Evolutionary conservation across 2,329 filamentous ascomycete species (phyloP).

Genomic region (Scytalidium sp.): DNA sequence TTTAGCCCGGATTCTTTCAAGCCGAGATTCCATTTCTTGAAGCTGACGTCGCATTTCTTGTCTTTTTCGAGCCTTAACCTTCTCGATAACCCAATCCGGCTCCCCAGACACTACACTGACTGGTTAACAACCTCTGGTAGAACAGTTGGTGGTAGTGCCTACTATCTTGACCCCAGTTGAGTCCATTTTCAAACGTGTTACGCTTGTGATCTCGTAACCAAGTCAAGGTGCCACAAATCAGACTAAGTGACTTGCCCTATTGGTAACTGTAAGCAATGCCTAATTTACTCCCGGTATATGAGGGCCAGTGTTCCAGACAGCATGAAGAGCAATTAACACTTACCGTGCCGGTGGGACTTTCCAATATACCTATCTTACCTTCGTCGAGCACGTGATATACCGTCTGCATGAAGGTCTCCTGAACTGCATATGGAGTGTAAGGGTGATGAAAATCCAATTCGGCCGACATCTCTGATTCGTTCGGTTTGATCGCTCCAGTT

Average conservation of each 20-base stretch:
- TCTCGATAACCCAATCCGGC: slow-evolving; percentile 67
- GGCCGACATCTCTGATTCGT: background rate
- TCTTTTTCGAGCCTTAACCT: slow-evolving; percentile 54
- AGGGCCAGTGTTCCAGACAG: no score
- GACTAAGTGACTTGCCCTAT: slow-evolving; percentile 67
- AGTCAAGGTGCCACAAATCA: slow-evolving; percentile 69
- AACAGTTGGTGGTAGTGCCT: slow-evolving; percentile 2
- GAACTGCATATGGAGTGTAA: slow-evolving; percentile 68
- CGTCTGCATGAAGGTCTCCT: slow-evolving; percentile 67
- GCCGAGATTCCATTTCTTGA: slow-evolving; percentile 56
- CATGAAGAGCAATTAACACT: slow-evolving; percentile 6
- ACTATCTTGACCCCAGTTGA: slow-evolving; percentile 20
- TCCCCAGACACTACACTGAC: slow-evolving; percentile 47
- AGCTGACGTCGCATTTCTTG: slow-evolving; percentile 52
- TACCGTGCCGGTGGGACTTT: slow-evolving; percentile 65
- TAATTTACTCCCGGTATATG: no score
- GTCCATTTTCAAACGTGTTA: slow-evolving; percentile 30
- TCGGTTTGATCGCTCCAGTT: no score
- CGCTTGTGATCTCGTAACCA: slow-evolving; percentile 68
- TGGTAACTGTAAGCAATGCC: background rate
- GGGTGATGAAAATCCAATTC: slow-evolving; percentile 61
- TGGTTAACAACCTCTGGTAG: slow-evolving; percentile 7
- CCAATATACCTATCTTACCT: slow-evolving; percentile 67
- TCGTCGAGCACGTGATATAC: slow-evolving; percentile 66
- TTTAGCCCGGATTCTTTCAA: slow-evolving; percentile 53